Conservation (phyloP, 805 yeast genomes). For the Tetrapisispora namnaoensis region DNA sequence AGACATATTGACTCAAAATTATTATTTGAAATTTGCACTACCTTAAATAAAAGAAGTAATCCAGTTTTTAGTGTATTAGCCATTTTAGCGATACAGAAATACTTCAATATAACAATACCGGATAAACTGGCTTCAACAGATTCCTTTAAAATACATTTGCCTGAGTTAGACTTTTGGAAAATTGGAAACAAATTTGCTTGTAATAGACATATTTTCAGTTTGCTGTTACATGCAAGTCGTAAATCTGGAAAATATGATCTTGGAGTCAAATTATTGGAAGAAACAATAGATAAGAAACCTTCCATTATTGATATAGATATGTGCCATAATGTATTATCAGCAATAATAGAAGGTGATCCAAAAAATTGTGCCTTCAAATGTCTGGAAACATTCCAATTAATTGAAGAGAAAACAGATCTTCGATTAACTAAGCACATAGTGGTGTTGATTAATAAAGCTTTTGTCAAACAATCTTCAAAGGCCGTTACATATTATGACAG, state of each 20-base stretch:
- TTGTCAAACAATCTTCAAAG: slow-evolving; percentile 18
- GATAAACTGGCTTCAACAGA: background rate
- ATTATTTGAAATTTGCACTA: slow-evolving; percentile 18
- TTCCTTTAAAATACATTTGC: slow-evolving; percentile 3
- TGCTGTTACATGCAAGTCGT: slow-evolving; percentile 13
- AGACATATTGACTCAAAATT: slow-evolving; percentile 16
- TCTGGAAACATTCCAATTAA: slow-evolving; percentile 7
- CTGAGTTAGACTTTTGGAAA: slow-evolving; percentile 13
- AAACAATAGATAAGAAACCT: slow-evolving; percentile 1
- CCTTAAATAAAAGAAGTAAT: slow-evolving; percentile 10
- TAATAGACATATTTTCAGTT: slow-evolving; percentile 12
- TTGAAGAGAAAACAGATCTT: slow-evolving; percentile 7
- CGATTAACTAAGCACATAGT: slow-evolving; percentile 11
- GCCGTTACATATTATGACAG: slow-evolving; percentile 7
- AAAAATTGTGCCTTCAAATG: slow-evolving; percentile 12
- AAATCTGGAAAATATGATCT: slow-evolving; percentile 9
- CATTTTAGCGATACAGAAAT: slow-evolving; percentile 9
- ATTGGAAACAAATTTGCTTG: slow-evolving; percentile 8
- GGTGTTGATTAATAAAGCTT: slow-evolving; percentile 19
- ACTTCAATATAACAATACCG: slow-evolving; percentile 8
- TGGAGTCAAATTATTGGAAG: slow-evolving; percentile 13
- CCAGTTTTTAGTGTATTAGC: slow-evolving; percentile 3
- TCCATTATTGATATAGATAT: slow-evolving; percentile 15
- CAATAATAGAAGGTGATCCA: slow-evolving; percentile 9
- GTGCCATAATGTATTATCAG: slow-evolving; percentile 12